Evolutionary conservation across 1,284 basidiomycete genomes (phyloP).

Genomic region (Chiua sp.): DNA sequence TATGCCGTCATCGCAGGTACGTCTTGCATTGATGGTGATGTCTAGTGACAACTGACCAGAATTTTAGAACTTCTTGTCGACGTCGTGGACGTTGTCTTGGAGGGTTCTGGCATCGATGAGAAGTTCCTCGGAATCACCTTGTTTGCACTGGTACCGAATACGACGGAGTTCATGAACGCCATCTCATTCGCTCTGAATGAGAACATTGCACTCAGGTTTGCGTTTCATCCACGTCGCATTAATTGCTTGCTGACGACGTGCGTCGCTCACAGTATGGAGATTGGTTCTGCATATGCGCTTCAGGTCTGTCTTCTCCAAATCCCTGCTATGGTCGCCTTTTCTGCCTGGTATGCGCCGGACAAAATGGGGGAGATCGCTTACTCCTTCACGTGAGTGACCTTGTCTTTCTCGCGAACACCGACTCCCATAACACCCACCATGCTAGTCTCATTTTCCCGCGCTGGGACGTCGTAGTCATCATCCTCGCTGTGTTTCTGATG

Average conservation of each 20-base stretch:
- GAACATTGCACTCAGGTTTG: conserved; percentile 94
- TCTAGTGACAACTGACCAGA: background rate
- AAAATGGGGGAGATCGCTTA: conserved; percentile 84
- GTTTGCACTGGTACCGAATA: conserved; percentile 98
- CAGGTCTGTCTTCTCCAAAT: conserved; percentile 99
- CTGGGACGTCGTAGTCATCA: conserved; percentile 97
- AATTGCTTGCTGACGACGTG: conserved; percentile 2
- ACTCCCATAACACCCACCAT: background rate
- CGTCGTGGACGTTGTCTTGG: conserved; percentile 94
- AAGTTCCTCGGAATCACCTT: conserved; percentile 98
- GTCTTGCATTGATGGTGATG: conserved; percentile 30
- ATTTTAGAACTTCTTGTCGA: conserved; percentile 87
- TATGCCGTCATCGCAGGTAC: conserved; percentile 96
- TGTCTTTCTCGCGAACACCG: conserved; percentile 3
- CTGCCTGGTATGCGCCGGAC: conserved; percentile 88
- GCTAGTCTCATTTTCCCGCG: conserved; percentile 94
- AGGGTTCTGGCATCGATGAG: conserved; percentile 95
- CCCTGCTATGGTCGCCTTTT: conserved; percentile 98
- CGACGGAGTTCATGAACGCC: conserved; percentile 99
- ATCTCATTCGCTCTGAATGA: conserved; percentile 99
- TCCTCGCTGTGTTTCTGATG: conserved; percentile 94
- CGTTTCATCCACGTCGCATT: background rate
- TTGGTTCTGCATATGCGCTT: conserved; percentile 97
- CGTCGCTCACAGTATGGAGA: conserved; percentile 92
- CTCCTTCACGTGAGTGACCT: conserved; percentile 81